phyloP scores from a whole-genome alignment of 2,329 filamentous ascomycete species.

The Colletotrichum acutatum region DNA sequence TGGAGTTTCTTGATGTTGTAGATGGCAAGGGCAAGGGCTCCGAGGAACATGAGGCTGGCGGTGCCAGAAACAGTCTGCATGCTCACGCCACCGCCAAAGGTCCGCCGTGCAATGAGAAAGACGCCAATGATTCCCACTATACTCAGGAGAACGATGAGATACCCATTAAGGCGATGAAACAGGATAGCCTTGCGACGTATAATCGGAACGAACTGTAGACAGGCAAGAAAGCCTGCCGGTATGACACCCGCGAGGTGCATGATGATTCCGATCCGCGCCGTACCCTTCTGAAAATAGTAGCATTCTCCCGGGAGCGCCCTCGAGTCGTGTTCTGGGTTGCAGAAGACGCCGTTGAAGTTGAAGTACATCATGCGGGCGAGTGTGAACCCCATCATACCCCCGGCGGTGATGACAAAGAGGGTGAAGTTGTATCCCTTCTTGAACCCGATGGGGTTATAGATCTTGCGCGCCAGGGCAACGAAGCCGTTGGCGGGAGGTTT shows the following conservation, averaged over 20 bases:
- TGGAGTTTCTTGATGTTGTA: slow-evolving; percentile 69
- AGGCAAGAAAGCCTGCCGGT: slow-evolving; percentile 55
- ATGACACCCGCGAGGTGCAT: slow-evolving; percentile 59
- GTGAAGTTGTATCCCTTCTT: slow-evolving; percentile 66
- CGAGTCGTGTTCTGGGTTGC: slow-evolving; percentile 38
- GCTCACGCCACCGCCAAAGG: slow-evolving; percentile 65
- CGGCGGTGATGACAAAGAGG: slow-evolving; percentile 61
- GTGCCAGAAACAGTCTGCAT: slow-evolving; percentile 57
- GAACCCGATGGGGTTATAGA: slow-evolving; percentile 64
- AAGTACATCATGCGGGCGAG: slow-evolving; percentile 61
- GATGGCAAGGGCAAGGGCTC: slow-evolving; percentile 57
- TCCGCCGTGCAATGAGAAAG: slow-evolving; percentile 61
- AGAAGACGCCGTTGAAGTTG: slow-evolving; percentile 51
- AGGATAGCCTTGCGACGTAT: slow-evolving; percentile 59
- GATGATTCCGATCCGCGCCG: slow-evolving; percentile 53
- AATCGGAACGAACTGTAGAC: slow-evolving; percentile 60
- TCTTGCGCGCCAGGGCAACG: slow-evolving; percentile 36
- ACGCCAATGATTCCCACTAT: slow-evolving; percentile 58
- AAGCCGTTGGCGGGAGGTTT: slow-evolving; percentile 36
- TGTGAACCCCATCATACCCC: slow-evolving; percentile 58
- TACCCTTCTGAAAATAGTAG: slow-evolving; percentile 45
- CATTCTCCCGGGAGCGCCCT: slow-evolving; percentile 49
- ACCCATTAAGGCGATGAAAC: slow-evolving; percentile 71
- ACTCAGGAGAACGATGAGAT: slow-evolving; percentile 61
- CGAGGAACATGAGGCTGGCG: slow-evolving; percentile 56